Base-by-base conservation (phyloP, 805 yeast species). In the Wilhelminamyces savonicus region DNA sequence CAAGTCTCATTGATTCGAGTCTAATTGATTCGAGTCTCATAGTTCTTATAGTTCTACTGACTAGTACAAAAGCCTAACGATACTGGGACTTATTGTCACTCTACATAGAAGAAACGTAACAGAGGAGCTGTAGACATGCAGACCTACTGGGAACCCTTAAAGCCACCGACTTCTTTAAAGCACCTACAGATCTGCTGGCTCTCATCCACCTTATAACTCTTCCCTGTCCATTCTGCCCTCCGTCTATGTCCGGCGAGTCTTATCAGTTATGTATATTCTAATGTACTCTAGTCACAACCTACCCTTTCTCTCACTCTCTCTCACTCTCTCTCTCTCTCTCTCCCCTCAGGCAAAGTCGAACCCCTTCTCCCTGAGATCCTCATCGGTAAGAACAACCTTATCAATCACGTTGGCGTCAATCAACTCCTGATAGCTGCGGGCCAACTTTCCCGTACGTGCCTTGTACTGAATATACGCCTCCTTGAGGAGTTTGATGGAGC, bases 381-480 rank as follows among this genome's bases (percentile, higher is more conserved):
- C 39, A 23, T 45, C 47, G 13, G 36, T 29, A 19, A 43, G 32
- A 38, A 45, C 31, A 11, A 41, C 31, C 26, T 32, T 24, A 16
- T 38, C 42, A 10, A 38, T 35, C 12, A 38, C 36, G n/a, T 20
- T 46, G 42, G 48, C 48, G 5, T 58, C 62, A 20, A 57, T 53
- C 33, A 69, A 41, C 35, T 67, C 71, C 31, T 59, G 50, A 28
- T 66, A 48, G 4, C 59, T 46, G 5, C 31, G 25, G 2, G 71
- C 74, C 11, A 48, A 35, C 17, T 46, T 57, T 0, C 70, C 70
- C 6, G 62, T 56, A 15, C 46, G 56, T n/a, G 46, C 55, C 30
- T 45, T 51, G 35, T 62, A 64, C 22, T 50, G 52, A n/a, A 69
- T 56, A 37, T 67, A 69, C 1, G 61, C 67, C 31, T 62, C 71